Evolutionary conservation across 2,329 filamentous ascomycete species (phyloP).

Genomic region (Clonostachys solani): DNA sequence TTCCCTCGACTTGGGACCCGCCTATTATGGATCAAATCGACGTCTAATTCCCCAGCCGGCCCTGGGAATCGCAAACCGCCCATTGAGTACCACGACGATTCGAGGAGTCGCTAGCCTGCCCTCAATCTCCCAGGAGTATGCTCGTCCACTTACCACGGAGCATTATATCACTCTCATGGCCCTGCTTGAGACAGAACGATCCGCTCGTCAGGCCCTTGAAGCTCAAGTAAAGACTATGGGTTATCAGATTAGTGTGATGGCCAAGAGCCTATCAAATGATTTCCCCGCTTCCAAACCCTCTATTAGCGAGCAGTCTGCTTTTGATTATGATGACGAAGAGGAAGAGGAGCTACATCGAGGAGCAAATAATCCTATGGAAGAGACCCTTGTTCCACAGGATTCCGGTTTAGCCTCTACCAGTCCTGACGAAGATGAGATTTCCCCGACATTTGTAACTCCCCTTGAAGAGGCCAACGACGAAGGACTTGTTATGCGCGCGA

Average conservation of each 20-base stretch:
- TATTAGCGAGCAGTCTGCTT: slow-evolving; percentile 29
- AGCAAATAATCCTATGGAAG: slow-evolving; percentile 23
- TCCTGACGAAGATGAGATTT: slow-evolving; percentile 30
- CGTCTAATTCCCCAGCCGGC: slow-evolving; percentile 2
- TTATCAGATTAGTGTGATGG: slow-evolving; percentile 42
- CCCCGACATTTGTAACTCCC: slow-evolving; percentile 49
- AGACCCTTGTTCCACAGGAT: no score
- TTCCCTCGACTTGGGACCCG: slow-evolving; percentile 1
- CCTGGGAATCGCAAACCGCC: slow-evolving; percentile 19
- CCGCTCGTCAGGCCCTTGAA: slow-evolving; percentile 51
- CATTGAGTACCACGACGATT: slow-evolving; percentile 41
- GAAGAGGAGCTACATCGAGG: slow-evolving; percentile 21
- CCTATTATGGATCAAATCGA: neutral
- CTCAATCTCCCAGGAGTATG: slow-evolving; percentile 23
- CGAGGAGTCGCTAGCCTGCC: slow-evolving; percentile 42
- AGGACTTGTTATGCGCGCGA: slow-evolving; percentile 35
- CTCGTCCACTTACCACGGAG: slow-evolving; percentile 30
- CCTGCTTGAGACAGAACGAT: slow-evolving; percentile 53
- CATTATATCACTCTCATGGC: slow-evolving; percentile 45
- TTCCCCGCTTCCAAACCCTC: slow-evolving; percentile 18
- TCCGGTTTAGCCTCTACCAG: no score
- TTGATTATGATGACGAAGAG: slow-evolving; percentile 36
- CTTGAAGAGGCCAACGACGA: slow-evolving; percentile 38
- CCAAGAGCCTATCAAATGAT: slow-evolving; percentile 19
- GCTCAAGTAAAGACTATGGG: slow-evolving; percentile 48